phyloP scores from a whole-genome alignment of 2,329 filamentous ascomycete species.

The Alternaria arborescens region DNA sequence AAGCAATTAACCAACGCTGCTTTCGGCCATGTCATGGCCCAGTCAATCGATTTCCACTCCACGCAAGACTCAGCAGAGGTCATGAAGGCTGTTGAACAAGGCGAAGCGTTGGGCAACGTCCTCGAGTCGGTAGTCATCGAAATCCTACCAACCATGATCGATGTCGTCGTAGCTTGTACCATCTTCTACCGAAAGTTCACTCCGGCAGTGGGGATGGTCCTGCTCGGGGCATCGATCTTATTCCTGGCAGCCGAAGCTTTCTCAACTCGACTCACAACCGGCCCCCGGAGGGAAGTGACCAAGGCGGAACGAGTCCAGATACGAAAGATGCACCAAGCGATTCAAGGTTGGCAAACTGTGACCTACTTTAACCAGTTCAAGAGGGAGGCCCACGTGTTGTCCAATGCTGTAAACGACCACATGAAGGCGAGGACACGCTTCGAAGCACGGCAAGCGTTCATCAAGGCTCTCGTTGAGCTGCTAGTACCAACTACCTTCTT shows the following conservation, averaged over 20 bases:
- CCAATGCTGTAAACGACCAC: no score
- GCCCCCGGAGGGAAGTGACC: constrained; percentile 51
- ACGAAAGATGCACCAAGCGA: constrained; percentile 65
- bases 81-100: constrained; percentile 70
- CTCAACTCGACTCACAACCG: constrained; percentile 55
- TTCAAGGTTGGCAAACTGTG: constrained; percentile 69
- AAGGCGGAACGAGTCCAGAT: constrained; percentile 60
- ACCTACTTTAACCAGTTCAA: constrained; percentile 68
- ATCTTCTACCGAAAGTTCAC: constrained; percentile 26
- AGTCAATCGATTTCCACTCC: constrained; percentile 76
- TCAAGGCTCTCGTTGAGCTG: no score
- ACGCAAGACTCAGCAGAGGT: constrained; percentile 71
- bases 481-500: no score
- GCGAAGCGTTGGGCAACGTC: constrained; percentile 66
- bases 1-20: constrained; percentile 66
- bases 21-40: constrained; percentile 72
- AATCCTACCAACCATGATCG: constrained; percentile 70
- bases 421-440: no score
- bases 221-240: no score
- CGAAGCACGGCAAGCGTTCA: no score
- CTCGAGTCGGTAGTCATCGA: constrained; percentile 68
- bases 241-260: constrained; percentile 31
- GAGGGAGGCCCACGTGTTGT: constrained; percentile 23
- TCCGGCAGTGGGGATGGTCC: no score
- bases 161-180: constrained; percentile 69